Conservation (phyloP, 139 green algal genomes). For the Chlamydomonas incerta region DNA sequence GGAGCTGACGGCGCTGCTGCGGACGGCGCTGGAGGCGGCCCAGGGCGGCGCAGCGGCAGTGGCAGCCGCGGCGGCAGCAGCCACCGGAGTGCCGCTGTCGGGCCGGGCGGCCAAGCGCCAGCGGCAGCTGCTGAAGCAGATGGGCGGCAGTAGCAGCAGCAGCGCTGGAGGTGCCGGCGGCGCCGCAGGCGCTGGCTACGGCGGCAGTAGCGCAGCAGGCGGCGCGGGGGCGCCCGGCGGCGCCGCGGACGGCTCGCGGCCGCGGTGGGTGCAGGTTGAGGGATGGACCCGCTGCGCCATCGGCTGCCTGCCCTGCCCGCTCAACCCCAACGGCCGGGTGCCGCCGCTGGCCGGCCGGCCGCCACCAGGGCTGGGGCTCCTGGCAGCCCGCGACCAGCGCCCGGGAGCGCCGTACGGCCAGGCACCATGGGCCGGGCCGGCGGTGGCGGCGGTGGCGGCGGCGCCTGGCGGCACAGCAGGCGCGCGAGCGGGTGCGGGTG, state of each 20-base stretch:
- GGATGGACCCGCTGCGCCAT: conserved; percentile 24
- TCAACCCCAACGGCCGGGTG: conserved; percentile 33
- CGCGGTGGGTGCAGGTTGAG: background rate
- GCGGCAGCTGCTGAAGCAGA: background rate
- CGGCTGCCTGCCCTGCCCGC: conserved; percentile 33
- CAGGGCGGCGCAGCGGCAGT: background rate
- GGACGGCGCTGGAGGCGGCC: too few relatives aligned
- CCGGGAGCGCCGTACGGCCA: too few relatives aligned
- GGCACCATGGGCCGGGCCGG: too few relatives aligned
- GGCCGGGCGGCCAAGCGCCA: too few relatives aligned
- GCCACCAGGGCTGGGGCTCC: background rate
- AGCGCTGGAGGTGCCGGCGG: background rate
- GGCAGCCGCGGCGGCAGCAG: background rate
- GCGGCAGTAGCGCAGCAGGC: background rate
- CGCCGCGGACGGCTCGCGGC: background rate
- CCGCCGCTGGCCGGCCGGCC: background rate
- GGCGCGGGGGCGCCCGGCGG: background rate
- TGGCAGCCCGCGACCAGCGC: too few relatives aligned
- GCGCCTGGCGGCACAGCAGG: too few relatives aligned
- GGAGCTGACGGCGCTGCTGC: too few relatives aligned
- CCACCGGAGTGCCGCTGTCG: background rate
- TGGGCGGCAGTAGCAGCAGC: background rate
- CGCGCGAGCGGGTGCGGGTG: too few relatives aligned
- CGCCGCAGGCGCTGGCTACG: background rate
- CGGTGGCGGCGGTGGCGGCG: too few relatives aligned